Evolutionary conservation across 345 rosid genomes (phyloP).

Genomic region (Syzygium grande): DNA sequence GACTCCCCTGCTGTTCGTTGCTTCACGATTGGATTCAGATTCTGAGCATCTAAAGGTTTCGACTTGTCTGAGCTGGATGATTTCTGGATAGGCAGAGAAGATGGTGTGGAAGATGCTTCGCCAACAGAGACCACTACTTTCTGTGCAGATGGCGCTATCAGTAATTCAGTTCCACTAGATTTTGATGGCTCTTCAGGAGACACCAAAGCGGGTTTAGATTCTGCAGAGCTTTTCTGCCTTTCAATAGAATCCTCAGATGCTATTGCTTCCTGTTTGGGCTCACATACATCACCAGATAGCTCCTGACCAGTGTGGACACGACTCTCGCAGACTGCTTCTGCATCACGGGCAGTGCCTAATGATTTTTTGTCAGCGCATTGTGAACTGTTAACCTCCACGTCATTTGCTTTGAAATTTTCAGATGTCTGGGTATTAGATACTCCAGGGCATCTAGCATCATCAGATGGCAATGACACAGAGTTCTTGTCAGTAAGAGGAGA

Average conservation of each 20-base stretch:
- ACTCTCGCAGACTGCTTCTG: slow-evolving; percentile 33
- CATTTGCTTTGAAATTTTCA: slow-evolving; percentile 24
- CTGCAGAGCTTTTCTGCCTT: slow-evolving; percentile 22
- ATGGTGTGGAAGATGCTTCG: slow-evolving; percentile 32
- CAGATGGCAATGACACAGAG: not conserved
- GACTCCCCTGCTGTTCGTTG: slow-evolving; percentile 24
- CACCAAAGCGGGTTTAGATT: slow-evolving; percentile 24
- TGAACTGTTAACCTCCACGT: slow-evolving; percentile 18
- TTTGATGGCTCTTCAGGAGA: slow-evolving; percentile 31
- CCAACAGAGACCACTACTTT: slow-evolving; percentile 38
- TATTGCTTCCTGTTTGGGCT: slow-evolving; percentile 24
- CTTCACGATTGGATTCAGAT: slow-evolving; percentile 23
- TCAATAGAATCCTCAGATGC: slow-evolving; percentile 18
- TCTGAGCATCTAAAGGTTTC: slow-evolving; percentile 39
- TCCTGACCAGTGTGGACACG: slow-evolving; percentile 23
- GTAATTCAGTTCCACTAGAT: slow-evolving; percentile 20
- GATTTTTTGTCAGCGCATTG: slow-evolving; percentile 26
- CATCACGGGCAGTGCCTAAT: slow-evolving; percentile 19
- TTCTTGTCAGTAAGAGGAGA: slow-evolving; percentile 6
- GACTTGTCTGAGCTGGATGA: slow-evolving; percentile 28
- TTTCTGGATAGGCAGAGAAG: slow-evolving; percentile 20
- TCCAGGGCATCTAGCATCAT: slow-evolving; percentile 24
- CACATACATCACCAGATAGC: slow-evolving; percentile 10
- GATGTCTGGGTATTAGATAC: slow-evolving; percentile 14
- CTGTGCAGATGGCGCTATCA: slow-evolving; percentile 21